phyloP scores from a whole-genome alignment of 192 early-diverging fungal species.

The Backusella morwellensis region DNA sequence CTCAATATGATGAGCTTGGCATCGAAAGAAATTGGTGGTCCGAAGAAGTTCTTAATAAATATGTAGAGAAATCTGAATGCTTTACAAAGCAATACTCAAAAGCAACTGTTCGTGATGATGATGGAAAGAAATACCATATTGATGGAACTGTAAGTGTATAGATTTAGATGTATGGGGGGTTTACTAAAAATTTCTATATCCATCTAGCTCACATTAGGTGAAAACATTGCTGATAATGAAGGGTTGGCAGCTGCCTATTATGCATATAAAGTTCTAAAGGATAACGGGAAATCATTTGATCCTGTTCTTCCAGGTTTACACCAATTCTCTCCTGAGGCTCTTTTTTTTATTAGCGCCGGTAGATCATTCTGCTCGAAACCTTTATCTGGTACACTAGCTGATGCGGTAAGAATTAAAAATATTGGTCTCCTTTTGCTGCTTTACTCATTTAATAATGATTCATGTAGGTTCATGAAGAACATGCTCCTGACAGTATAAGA shows the following conservation, averaged over 20 bases:
- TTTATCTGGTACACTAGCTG: constrained; percentile 28
- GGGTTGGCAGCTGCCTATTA: constrained; percentile 48
- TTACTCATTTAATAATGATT: not conserved
- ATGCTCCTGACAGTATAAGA: constrained; percentile 59
- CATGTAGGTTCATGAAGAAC: constrained; percentile 48
- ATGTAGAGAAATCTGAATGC: constrained; percentile 43
- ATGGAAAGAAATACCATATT: constrained; percentile 40
- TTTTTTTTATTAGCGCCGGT: constrained; percentile 65
- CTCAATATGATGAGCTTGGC: constrained; percentile 14
- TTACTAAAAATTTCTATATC: not conserved
- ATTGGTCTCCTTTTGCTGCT: not conserved
- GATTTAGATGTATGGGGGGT: not conserved
- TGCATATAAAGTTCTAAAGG: constrained; percentile 44
- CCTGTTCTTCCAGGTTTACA: constrained; percentile 44
- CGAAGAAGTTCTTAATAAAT: not conserved
- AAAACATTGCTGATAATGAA: constrained; percentile 74
- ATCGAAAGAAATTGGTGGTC: constrained; percentile 18
- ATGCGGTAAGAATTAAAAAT: not conserved
- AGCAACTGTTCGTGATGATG: constrained; percentile 40
- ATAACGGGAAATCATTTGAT: constrained; percentile 17
- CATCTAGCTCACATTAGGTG: constrained; percentile 45
- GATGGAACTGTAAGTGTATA: constrained; percentile 45
- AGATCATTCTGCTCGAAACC: constrained; percentile 60
- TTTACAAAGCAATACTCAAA: constrained; percentile 65
- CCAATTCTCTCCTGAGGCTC: constrained; percentile 48